Evolutionary conservation across 805 yeast species (phyloP).

Genomic region (Candida methanosorbosa): DNA sequence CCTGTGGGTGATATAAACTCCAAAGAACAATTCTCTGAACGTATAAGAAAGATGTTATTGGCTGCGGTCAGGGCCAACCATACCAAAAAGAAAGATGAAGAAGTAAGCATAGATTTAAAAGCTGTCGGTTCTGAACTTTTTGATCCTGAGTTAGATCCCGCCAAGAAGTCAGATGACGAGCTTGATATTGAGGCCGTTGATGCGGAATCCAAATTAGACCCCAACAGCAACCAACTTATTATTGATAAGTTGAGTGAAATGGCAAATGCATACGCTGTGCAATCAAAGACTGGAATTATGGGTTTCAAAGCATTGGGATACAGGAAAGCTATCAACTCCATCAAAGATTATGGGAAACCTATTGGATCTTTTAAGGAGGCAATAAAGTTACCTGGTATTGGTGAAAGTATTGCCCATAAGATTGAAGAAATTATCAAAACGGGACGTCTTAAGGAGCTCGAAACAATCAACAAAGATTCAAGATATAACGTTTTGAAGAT

Average conservation of each 20-base stretch:
- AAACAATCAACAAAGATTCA: constrained; percentile 12
- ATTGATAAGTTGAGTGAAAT: constrained; percentile 23
- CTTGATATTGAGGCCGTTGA: too few species aligned
- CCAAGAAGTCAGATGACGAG: too few species aligned
- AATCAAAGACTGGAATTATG: constrained; percentile 20
- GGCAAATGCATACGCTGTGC: constrained; percentile 20
- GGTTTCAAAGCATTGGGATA: constrained; percentile 33
- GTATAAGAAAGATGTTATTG: neutral
- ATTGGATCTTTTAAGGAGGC: constrained; percentile 32
- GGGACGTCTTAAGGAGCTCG: constrained; percentile 17
- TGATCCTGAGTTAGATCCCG: too few species aligned
- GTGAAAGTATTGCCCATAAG: constrained; percentile 31
- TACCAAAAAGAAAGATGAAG: too few species aligned
- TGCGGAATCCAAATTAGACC: constrained; percentile 1
- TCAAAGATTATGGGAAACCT: constrained; percentile 18
- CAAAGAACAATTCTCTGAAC: too few species aligned
- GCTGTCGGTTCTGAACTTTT: too few species aligned
- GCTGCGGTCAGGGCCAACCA: neutral
- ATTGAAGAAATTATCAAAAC: constrained; percentile 38
- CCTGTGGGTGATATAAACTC: too few species aligned
- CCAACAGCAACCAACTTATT: constrained; percentile 15
- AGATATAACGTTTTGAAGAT: constrained; percentile 17
- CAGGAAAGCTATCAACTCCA: constrained; percentile 31
- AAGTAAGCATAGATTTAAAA: too few species aligned
- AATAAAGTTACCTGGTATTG: constrained; percentile 28